Evolutionary conservation across 2,329 filamentous ascomycete species (phyloP).

Genomic region (Tolypocladium cylindrosporum): DNA sequence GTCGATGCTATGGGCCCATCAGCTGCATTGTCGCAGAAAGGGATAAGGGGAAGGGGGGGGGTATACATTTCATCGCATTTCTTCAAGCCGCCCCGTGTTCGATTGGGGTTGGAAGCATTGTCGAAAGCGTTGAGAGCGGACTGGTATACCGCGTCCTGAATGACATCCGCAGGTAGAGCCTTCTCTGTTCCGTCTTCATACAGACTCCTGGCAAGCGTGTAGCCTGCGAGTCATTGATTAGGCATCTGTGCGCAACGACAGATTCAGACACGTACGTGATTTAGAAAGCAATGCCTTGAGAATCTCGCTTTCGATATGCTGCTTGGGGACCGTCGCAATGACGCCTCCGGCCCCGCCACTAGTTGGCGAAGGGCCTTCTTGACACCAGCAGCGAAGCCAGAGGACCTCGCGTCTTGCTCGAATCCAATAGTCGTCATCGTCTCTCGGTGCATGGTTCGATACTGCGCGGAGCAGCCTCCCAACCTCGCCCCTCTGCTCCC

Average conservation of each 20-base stretch:
- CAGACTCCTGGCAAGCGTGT: slow-evolving; percentile 51
- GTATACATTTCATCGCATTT: slow-evolving; percentile 64
- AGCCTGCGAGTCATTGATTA: slow-evolving; percentile 33
- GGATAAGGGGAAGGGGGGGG: slow-evolving; percentile 18
- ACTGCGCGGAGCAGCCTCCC: slow-evolving; percentile 48
- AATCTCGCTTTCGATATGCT: slow-evolving; percentile 60
- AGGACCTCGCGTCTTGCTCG: slow-evolving; percentile 53
- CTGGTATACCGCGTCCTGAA: slow-evolving; percentile 52
- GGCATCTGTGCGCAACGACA: background rate
- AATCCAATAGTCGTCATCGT: slow-evolving; percentile 55
- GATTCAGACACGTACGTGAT: slow-evolving; percentile 38
- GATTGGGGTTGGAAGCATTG: slow-evolving; percentile 73
- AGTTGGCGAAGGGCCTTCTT: slow-evolving; percentile 20
- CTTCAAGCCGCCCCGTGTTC: slow-evolving; percentile 64
- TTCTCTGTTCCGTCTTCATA: slow-evolving; percentile 42
- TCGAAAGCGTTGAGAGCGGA: slow-evolving; percentile 65
- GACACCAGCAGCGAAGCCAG: slow-evolving; percentile 67
- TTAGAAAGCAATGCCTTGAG: slow-evolving; percentile 56
- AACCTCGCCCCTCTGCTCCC: slow-evolving; percentile 54
- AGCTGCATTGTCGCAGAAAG: background rate
- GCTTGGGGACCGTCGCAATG: slow-evolving; percentile 48
- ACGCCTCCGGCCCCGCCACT: slow-evolving; percentile 46
- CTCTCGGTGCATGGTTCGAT: slow-evolving; percentile 37
- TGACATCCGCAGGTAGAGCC: slow-evolving; percentile 36
- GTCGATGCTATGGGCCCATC: slow-evolving; percentile 37